Conservation (phyloP, 176 grass and related monocot genomes). For the Tillandsia fasciculata region DNA sequence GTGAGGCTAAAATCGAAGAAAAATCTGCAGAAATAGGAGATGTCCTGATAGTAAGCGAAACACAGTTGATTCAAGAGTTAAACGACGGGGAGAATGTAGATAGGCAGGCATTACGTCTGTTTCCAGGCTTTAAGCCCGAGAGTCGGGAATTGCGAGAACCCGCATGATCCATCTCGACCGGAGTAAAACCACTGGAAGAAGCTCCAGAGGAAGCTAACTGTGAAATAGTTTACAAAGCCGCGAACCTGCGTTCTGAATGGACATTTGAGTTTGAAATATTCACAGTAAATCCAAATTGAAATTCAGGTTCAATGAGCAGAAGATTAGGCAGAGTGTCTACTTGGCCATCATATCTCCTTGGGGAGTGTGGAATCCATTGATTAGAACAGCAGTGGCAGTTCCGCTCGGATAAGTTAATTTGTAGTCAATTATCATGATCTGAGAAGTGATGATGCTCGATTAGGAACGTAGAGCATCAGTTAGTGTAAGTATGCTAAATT, state of each 20-base stretch:
- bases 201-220: conserved; percentile 80
- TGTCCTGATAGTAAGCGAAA: neutral
- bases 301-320: neutral
- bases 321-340: conserved; percentile 26
- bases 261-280: conserved; percentile 8
- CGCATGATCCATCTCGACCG: conserved; percentile 59
- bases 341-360: conserved; percentile 83
- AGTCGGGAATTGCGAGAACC: conserved; percentile 91
- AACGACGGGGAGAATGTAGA: conserved; percentile 8
- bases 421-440: conserved; percentile 92
- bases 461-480: neutral
- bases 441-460: conserved; percentile 21
- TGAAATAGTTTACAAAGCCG: conserved; percentile 76
- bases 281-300: neutral
- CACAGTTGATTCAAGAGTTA: neutral
- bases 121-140: conserved; percentile 90
- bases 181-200: conserved; percentile 99
- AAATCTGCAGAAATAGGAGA: conserved; percentile 37
- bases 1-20: conserved; percentile 97
- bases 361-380: conserved; percentile 92
- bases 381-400: conserved; percentile 85
- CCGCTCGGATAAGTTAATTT: conserved; percentile 94
- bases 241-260: conserved; percentile 55
- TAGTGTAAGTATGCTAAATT: neutral
- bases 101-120: conserved; percentile 46